Base-by-base conservation (phyloP, 2,329 filamentous ascomycete species). In the Biscogniauxia sp. region DNA sequence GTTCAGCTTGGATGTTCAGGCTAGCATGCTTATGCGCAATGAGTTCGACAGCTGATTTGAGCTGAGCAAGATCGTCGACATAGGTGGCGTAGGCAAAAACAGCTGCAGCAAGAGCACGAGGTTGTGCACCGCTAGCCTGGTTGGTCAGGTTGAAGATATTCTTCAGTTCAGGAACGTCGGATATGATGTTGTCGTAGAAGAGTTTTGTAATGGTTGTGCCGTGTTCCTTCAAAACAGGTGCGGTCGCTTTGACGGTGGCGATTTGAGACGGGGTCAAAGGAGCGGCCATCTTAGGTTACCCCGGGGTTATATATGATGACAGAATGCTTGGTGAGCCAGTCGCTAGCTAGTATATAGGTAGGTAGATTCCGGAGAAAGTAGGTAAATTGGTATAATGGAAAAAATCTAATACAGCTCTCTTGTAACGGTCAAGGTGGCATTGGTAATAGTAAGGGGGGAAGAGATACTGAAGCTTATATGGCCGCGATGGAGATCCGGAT, bases 11-110 rank as follows among this genome's bases (percentile, higher is more conserved):
- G 69, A 93, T 84, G 70, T 84, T 85, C n/a, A 93, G 80, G 1
- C 85, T 89, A 23, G 82, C 88, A 70, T 93, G 90, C 77, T 92
- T 93, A 69, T 92, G 85, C 60, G 87, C 88, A 65, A 94, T 92
- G 68, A 88, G 84, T 73, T 91, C 87, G 15, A 85, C 79, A 37
- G 77, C 78, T 32, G 83, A 79, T 13, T 73, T 73, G 4, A 93
- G 79, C 20, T 79, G 83, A 53, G 80, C 82, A 0, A 91, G 81
- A 70, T 92, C 82, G 73, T 92, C 88, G 70, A 93, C 89, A 74
- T 92, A 82, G 37, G 81, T 77, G 54, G 91, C 90, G 70, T 93
- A 93, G 57, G 88, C 88, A 66, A 89, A 84, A 6, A 94, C 83
- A 1, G 90, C 81, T 50, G 78, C 80, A 11, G 90, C 89, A 6